phyloP scores from a whole-genome alignment of 108 stramenopile genomes.

The Nannochloropsis gaditana region DNA sequence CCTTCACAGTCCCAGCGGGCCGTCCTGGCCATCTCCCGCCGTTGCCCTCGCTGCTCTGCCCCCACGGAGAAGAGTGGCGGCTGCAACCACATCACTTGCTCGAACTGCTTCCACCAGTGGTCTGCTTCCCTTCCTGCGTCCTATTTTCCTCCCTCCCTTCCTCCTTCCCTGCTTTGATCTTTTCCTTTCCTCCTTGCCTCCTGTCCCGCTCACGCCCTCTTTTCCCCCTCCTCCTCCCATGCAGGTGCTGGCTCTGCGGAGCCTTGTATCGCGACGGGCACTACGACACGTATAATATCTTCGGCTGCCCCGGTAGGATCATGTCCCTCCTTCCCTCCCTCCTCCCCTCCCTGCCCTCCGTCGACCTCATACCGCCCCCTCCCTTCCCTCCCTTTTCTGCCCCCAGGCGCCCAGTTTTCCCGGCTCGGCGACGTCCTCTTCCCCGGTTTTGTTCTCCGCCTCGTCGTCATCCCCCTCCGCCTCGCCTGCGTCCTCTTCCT shows the following conservation, averaged over 20 bases:
- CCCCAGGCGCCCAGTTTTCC: neutral
- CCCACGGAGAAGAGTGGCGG: conserved; percentile 18
- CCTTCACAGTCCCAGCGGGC: neutral
- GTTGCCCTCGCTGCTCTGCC: neutral
- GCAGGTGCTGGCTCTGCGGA: conserved; percentile 21
- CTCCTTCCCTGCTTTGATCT: neutral
- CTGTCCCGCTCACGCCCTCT: neutral
- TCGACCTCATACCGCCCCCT: neutral
- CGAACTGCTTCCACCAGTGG: neutral
- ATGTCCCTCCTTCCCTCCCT: neutral
- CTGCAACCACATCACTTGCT: conserved; percentile 23
- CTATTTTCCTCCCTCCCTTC: neutral
- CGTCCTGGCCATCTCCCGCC: conserved; percentile 15
- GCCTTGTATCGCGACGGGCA: neutral
- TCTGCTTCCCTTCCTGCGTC: neutral
- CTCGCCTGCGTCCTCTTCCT: neutral
- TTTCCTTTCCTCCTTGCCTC: neutral
- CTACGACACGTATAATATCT: conserved; percentile 17
- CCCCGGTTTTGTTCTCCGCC: neutral
- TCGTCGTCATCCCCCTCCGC: conserved; percentile 3
- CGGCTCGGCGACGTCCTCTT: neutral
- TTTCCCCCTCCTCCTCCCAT: neutral
- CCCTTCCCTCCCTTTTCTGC: neutral
- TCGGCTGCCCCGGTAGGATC: conserved; percentile 8
- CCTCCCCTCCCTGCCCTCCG: neutral